Evolutionary conservation across 257 asterid genomes (phyloP).

Genomic region (Lithospermum erythrorhizon): DNA sequence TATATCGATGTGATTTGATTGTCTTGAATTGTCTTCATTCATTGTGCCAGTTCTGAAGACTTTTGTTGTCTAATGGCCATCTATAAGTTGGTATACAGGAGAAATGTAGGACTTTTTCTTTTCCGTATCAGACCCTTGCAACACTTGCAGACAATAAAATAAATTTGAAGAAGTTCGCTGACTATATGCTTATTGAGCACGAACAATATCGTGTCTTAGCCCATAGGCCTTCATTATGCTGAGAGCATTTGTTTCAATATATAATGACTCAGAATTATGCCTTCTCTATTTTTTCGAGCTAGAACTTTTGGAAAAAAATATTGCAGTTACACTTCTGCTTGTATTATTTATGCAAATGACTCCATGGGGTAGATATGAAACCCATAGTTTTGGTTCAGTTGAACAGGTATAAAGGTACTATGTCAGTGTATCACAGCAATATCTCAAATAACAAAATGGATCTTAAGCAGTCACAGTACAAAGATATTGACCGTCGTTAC

Average conservation of each 20-base stretch:
- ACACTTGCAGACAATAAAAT: background rate
- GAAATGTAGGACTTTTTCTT: too few species aligned
- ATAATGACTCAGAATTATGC: too few species aligned
- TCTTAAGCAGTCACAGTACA: constrained; percentile 89
- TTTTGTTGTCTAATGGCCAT: too few species aligned
- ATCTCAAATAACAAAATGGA: constrained; percentile 59
- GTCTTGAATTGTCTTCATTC: too few species aligned
- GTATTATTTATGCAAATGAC: background rate
- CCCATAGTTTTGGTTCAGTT: constrained; percentile 37
- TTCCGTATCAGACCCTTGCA: background rate
- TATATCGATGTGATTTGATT: background rate
- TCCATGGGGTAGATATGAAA: background rate
- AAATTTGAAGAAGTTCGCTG: background rate
- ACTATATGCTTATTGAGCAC: background rate
- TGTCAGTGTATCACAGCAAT: constrained; percentile 78
- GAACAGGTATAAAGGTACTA: constrained; percentile 62
- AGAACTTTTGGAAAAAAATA: too few species aligned
- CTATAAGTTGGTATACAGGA: too few species aligned
- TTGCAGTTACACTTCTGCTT: background rate
- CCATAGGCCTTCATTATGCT: background rate
- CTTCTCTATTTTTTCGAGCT: too few species aligned
- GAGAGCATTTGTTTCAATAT: background rate
- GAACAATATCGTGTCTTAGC: background rate
- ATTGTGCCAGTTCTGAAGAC: too few species aligned
- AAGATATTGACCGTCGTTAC: constrained; percentile 90